Base-by-base conservation (phyloP, 768 basidiomycete genomes). In the Mycena galopus region DNA sequence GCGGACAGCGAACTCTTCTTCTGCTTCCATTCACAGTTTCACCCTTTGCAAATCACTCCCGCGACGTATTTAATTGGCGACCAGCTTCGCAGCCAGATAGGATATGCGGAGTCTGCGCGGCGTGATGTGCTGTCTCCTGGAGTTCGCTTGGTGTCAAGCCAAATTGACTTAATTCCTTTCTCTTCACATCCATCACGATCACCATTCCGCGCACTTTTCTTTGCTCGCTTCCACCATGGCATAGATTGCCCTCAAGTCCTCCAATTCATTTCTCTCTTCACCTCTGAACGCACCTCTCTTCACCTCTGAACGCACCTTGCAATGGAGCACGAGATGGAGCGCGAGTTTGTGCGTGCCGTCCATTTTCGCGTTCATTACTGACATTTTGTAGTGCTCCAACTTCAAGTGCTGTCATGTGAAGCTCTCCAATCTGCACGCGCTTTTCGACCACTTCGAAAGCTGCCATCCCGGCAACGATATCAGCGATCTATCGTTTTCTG, bases 41-140 rank as follows among this genome's bases (percentile, higher is more conserved):
- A 63, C 69, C 29, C 39, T 37, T 63, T 63, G 53, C 14, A 63
- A 44, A 25, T 69, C 68, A 53, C 68, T 25, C n/a, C 37, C 33
- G 33, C 25, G 27, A 53, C 44, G 25, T 27, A 35, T 12, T 23
- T 30, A 44, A 55, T 5, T 30, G 2, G n/a, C 33, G 17, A 19
- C 11, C 29, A 16, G 53, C 39, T 53, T 25, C n/a, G 11, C 29
- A 25, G 1, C 44, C 23, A 23, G n/a, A n/a, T n/a, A n/a, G n/a
- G n/a, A 37, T 14, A 14, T 21, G 57, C 12, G 56, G 66, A 47
- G 42, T 35, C 65, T 50, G 21, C 17, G 65, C 42, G 57, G 65
- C 37, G 57, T 68, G 67, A 69, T 63, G 67, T 17, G 67, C 67
- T 69, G 67, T 69, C 67, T 62, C 50, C 67, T 69, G 67, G 67